These are phyloP conservation scores for Lasiodiplodia theobromae DNA, from an alignment of 2,329 filamentous ascomycete species.

Conservation along the genomic window DNA sequence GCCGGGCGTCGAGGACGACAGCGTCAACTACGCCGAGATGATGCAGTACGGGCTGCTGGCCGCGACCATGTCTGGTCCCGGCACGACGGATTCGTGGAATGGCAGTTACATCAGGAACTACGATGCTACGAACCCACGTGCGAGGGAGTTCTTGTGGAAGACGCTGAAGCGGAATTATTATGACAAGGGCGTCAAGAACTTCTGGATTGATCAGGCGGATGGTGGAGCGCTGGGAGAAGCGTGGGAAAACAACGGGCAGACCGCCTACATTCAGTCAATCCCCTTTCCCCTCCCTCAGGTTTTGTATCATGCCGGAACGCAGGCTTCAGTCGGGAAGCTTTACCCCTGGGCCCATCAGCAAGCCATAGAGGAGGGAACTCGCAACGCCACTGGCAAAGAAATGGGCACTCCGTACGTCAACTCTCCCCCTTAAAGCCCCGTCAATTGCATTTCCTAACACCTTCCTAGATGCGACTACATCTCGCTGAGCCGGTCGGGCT, in stretches of 20 bases:
- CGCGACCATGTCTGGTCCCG: constrained; percentile 39
- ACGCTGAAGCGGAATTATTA: constrained; percentile 41
- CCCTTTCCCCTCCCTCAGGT: constrained; percentile 40
- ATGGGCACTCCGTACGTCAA: constrained; percentile 33
- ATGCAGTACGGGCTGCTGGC: constrained; percentile 38
- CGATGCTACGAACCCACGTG: constrained; percentile 42
- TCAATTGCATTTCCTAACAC: background rate
- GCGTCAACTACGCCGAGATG: constrained; percentile 40
- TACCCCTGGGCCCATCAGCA: constrained; percentile 43
- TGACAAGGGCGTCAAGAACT: constrained; percentile 43
- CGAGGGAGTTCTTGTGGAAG: constrained; percentile 41
- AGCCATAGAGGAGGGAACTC: constrained; percentile 41
- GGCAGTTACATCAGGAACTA: constrained; percentile 42
- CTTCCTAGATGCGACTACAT: constrained; percentile 35
- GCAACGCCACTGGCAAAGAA: constrained; percentile 37
- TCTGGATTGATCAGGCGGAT: constrained; percentile 46
- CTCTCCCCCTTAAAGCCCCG: background rate
- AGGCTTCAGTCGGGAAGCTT: constrained; percentile 38
- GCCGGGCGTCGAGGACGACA: constrained; percentile 41
- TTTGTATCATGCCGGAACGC: constrained; percentile 42
- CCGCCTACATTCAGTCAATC: constrained; percentile 39
- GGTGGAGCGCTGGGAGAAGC: constrained; percentile 47
- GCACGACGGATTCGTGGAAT: constrained; percentile 41
- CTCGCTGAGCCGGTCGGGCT: constrained; percentile 39
- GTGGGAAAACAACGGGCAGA: constrained; percentile 48